phyloP scores from a whole-genome alignment of 129 eudicot genomes.

The Apium graveolens region DNA sequence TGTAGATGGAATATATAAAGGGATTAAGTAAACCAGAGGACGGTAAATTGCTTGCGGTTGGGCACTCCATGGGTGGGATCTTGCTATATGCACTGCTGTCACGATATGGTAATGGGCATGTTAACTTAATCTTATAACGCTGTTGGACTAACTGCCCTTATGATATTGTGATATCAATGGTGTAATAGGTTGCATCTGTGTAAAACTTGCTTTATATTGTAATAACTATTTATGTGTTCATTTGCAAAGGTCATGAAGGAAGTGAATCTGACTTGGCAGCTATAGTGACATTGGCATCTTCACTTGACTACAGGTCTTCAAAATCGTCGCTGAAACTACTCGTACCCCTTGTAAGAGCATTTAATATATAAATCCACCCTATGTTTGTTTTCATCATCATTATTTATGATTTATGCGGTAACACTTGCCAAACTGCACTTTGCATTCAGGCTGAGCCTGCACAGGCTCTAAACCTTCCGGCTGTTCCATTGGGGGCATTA shows the following conservation, averaged over 20 bases:
- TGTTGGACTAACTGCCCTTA: not conserved
- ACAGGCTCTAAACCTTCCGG: conserved; percentile 81
- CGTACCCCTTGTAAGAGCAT: conserved; percentile 76
- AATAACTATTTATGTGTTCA: not conserved
- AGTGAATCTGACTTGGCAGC: conserved; percentile 69
- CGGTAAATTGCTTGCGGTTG: conserved; percentile 75
- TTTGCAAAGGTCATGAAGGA: conserved; percentile 58
- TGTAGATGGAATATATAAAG: conserved; percentile 81
- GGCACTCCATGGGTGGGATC: conserved; percentile 99
- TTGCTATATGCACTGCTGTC: conserved; percentile 79
- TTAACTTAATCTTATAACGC: not conserved
- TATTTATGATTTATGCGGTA: not conserved
- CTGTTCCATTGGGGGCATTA: conserved; percentile 87
- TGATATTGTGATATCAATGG: not conserved
- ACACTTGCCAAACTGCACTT: conserved; percentile 2
- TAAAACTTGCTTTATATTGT: not conserved
- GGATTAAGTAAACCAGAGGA: conserved; percentile 61
- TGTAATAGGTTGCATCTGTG: not conserved
- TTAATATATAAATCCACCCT: not conserved
- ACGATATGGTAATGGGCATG: conserved; percentile 47
- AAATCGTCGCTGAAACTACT: conserved; percentile 77
- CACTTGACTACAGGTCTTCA: conserved; percentile 83
- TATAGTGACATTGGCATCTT: conserved; percentile 85
- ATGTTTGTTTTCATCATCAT: not conserved
- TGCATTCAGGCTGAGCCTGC: conserved; percentile 82